Percentiles rank a stretch among this genome's conserved stretches.
Evolutionary conservation across 805 yeast genomes (phyloP).

Genomic region (Yamadazyma takamatsuzukensis): DNA sequence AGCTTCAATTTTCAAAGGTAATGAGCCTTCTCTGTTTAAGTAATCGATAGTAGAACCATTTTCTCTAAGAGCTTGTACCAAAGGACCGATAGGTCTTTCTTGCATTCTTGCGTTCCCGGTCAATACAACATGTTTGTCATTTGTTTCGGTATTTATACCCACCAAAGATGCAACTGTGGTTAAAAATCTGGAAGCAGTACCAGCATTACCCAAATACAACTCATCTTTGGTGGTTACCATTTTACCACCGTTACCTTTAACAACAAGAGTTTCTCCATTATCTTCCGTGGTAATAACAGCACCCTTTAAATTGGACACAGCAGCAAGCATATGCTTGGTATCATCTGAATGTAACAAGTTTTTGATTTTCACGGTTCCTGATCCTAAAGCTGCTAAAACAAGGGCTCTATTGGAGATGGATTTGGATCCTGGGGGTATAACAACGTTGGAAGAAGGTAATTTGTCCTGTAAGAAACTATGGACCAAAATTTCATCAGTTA

Average conservation of each 20-base stretch:
- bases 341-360: constrained; percentile 95
- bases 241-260: constrained; percentile 82
- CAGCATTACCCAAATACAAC: constrained; percentile 92
- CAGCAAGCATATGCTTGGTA: constrained; percentile 90
- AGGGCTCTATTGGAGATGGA: constrained; percentile 95
- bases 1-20: constrained; percentile 73
- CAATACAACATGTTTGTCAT: constrained; percentile 48
- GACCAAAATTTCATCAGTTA: constrained; percentile 79
- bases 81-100: constrained; percentile 94
- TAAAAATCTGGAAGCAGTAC: constrained; percentile 94
- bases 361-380: constrained; percentile 76
- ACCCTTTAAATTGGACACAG: constrained; percentile 74
- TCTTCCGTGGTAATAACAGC: constrained; percentile 82
- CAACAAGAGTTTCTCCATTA: constrained; percentile 83
- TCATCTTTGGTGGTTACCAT: constrained; percentile 60
- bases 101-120: constrained; percentile 98
- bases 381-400: constrained; percentile 86
- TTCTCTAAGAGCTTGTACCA: constrained; percentile 81
- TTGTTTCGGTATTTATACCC: constrained; percentile 30
- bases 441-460: constrained; percentile 43
- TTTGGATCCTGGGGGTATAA: constrained; percentile 92
- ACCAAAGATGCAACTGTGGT: constrained; percentile 91
- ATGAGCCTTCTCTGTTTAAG: constrained; percentile 70
- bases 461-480: constrained; percentile 44
- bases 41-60: constrained; percentile 79